Percentiles rank a stretch among this genome's conserved stretches.
These are phyloP conservation scores for Cercospora janseana DNA, from an alignment of 2,329 filamentous ascomycete genomes.

Conservation along the genomic window DNA sequence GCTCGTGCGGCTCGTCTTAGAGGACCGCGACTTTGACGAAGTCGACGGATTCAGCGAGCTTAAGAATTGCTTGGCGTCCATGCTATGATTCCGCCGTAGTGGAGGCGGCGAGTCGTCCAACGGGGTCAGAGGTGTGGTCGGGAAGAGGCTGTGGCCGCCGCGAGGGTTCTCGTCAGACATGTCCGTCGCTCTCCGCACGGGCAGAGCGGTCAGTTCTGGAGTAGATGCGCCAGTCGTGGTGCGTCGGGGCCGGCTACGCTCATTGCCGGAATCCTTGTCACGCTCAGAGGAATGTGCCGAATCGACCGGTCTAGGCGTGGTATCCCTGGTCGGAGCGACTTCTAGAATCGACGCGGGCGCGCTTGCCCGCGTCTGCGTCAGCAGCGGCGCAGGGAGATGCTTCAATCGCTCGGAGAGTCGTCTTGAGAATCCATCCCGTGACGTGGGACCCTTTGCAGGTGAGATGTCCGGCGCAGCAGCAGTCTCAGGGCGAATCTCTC, in stretches of 20 bases:
- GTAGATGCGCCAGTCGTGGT: slow-evolving; percentile 11
- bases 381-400: slow-evolving; percentile 17
- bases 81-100: slow-evolving; percentile 12
- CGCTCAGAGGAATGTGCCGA: slow-evolving; percentile 23
- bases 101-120: slow-evolving; percentile 13
- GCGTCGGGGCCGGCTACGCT: slow-evolving; percentile 4
- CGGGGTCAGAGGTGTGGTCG: slow-evolving; percentile 21
- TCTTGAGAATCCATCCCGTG: slow-evolving; percentile 30
- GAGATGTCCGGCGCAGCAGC: slow-evolving; percentile 8
- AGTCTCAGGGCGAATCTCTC: background rate
- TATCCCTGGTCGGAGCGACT: slow-evolving; percentile 8
- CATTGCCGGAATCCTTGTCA: slow-evolving; percentile 11
- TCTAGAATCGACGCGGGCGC: no score
- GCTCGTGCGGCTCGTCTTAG: slow-evolving; percentile 19
- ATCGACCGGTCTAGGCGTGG: slow-evolving; percentile 17
- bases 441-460: background rate
- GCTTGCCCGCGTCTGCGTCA: slow-evolving; percentile 5
- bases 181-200: background rate
- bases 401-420: slow-evolving; percentile 33
- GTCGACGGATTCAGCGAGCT: slow-evolving; percentile 9
- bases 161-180: background rate
- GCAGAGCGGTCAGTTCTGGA: slow-evolving; percentile 3
- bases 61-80: slow-evolving; percentile 14
- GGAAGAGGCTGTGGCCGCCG: slow-evolving; percentile 22
- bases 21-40: slow-evolving; percentile 10